phyloP scores from a whole-genome alignment of 2,329 filamentous ascomycete species.

The Sclerotinia trifoliorum region DNA sequence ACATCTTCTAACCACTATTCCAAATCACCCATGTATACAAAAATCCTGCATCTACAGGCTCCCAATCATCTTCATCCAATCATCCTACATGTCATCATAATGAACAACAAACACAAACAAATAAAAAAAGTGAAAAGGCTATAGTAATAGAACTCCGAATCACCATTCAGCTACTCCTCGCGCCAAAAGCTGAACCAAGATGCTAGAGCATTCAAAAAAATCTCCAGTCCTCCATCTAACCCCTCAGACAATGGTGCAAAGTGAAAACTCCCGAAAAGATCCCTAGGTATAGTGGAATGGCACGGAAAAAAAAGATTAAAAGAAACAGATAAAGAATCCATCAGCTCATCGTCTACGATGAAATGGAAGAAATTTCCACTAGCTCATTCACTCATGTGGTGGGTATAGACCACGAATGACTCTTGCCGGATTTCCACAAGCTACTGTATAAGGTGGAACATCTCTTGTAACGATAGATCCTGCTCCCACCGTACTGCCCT shows the following conservation, averaged over 20 bases:
- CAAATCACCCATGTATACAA: background rate
- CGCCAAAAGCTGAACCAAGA: background rate
- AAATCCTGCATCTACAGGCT: background rate
- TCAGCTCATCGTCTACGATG: background rate
- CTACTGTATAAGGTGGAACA: conserved; percentile 41
- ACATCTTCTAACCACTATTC: too few species aligned
- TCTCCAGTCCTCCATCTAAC: background rate
- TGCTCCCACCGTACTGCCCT: conserved; percentile 52
- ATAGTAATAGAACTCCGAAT: background rate
- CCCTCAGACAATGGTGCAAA: background rate
- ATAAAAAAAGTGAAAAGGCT: too few species aligned
- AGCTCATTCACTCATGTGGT: conserved; percentile 22
- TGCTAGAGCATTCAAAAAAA: conserved; percentile 1
- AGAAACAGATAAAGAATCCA: background rate
- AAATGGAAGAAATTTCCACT: background rate
- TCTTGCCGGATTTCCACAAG: conserved; percentile 39
- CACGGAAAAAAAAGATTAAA: background rate
- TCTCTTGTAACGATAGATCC: conserved; percentile 53
- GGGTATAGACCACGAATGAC: conserved; percentile 38
- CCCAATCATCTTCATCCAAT: background rate
- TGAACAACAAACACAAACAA: background rate
- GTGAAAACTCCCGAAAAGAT: background rate
- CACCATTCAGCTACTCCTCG: background rate
- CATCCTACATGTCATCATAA: background rate
- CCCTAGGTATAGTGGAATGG: conserved; percentile 8